Evolutionary conservation across 2,329 filamentous ascomycete species (phyloP).

Genomic region (Penicillium sclerotigenum): DNA sequence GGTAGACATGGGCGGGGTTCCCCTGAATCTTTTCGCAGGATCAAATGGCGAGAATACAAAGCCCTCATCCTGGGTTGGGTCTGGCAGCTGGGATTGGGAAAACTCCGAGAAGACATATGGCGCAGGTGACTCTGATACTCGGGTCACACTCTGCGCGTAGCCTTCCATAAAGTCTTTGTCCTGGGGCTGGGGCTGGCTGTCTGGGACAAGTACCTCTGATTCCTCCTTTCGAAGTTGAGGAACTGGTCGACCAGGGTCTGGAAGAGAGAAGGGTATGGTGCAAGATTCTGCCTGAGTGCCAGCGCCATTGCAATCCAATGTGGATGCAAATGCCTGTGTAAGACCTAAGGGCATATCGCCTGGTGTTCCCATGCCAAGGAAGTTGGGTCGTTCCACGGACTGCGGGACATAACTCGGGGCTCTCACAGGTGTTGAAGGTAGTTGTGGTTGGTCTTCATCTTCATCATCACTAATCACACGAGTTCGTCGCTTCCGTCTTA

Average conservation of each 20-base stretch:
- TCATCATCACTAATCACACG: conserved; percentile 68
- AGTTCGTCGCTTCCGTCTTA: conserved; percentile 49
- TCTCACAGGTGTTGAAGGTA: conserved; percentile 33
- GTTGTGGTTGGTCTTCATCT: conserved; percentile 48
- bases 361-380: conserved; percentile 61
- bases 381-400: conserved; percentile 52
- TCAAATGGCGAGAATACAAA: conserved; percentile 72
- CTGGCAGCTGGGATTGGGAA: conserved; percentile 68
- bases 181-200: conserved; percentile 51
- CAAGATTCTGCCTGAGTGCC: conserved; percentile 49
- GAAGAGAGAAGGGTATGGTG: conserved; percentile 45
- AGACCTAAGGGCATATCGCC: conserved; percentile 59
- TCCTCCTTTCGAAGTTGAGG: conserved; percentile 60
- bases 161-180: conserved; percentile 46
- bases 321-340: conserved; percentile 87
- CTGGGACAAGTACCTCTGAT: conserved; percentile 58
- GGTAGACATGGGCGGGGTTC: conserved; percentile 62
- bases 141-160: conserved; percentile 34
- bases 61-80: conserved; percentile 77
- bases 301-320: conserved; percentile 65
- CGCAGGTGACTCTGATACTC: conserved; percentile 38
- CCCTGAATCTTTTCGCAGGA: conserved; percentile 61
- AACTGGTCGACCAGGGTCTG: conserved; percentile 56
- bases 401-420: conserved; percentile 27
- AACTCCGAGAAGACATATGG: conserved; percentile 55